phyloP scores from a whole-genome alignment of 2,329 filamentous ascomycete species.

The Nannizzia gypsea region DNA sequence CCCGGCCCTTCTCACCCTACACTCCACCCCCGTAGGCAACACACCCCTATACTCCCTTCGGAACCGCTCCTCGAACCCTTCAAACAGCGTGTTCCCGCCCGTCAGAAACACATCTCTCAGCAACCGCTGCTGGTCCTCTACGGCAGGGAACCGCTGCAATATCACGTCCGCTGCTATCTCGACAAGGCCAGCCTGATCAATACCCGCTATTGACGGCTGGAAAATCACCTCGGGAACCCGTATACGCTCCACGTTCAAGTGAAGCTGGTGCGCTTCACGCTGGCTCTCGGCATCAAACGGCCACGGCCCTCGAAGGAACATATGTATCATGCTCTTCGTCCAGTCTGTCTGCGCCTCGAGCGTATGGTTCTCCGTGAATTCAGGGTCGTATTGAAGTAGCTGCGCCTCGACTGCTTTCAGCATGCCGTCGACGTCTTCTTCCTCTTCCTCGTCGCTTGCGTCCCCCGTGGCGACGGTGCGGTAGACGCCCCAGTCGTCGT shows the following conservation, averaged over 20 bases:
- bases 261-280: conserved; percentile 72
- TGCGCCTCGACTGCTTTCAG: conserved; percentile 73
- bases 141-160: conserved; percentile 58
- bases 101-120: conserved; percentile 84
- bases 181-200: conserved; percentile 86
- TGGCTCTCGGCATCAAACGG: conserved; percentile 73
- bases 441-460: conserved; percentile 74
- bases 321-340: conserved; percentile 83
- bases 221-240: conserved; percentile 88
- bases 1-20: conserved; percentile 59
- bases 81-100: conserved; percentile 80
- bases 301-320: conserved; percentile 76
- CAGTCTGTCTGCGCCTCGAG: conserved; percentile 88
- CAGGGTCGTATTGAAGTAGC: conserved; percentile 71
- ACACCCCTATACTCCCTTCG: conserved; percentile 59
- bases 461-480: conserved; percentile 70
- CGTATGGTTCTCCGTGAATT: conserved; percentile 85
- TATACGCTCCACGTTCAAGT: conserved; percentile 93
- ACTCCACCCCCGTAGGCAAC: conserved; percentile 54
- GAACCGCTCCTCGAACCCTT: conserved; percentile 74
- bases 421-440: conserved; percentile 67
- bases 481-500: conserved; percentile 97
- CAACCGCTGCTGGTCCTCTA: conserved; percentile 52
- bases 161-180: conserved; percentile 88
- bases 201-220: conserved; percentile 77